phyloP scores from a whole-genome alignment of 2,329 filamentous ascomycete species.

The Colletotrichum noveboracense region DNA sequence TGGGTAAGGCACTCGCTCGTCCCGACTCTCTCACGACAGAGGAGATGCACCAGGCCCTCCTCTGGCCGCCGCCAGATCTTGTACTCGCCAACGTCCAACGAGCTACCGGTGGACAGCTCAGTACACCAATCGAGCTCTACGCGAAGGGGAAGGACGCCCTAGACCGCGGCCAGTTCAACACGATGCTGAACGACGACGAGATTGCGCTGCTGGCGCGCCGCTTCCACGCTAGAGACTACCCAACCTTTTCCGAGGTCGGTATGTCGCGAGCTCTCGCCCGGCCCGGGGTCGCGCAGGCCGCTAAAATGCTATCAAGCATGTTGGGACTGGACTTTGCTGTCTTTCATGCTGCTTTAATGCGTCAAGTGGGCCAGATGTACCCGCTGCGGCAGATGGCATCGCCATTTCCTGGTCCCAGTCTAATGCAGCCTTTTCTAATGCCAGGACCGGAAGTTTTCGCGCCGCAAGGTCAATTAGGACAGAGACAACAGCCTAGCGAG shows the following conservation, averaged over 20 bases:
- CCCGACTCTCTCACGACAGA: slow-evolving; percentile 13
- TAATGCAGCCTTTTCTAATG: neutral
- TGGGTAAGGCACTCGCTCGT: slow-evolving; percentile 17
- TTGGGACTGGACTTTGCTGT: neutral
- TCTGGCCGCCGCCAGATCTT: slow-evolving; percentile 14
- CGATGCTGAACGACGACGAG: neutral
- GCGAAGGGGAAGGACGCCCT: neutral
- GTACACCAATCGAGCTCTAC: neutral
- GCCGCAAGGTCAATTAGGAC: neutral
- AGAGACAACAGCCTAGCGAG: neutral
- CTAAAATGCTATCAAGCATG: neutral
- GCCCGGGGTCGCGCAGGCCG: neutral
- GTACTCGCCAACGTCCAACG: slow-evolving; percentile 2
- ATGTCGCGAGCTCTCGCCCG: neutral
- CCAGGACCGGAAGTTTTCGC: neutral
- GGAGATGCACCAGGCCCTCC: slow-evolving; percentile 13
- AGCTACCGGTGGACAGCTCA: neutral
- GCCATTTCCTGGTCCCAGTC: neutral
- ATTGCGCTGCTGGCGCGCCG: neutral
- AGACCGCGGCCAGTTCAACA: neutral
- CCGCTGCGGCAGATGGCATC: neutral
- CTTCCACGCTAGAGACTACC: neutral
- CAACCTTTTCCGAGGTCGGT: neutral
- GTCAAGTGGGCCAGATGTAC: neutral
- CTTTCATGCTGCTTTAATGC: neutral